A percentile compares a stretch with the other conserved stretches of the same genome.
Evolutionary conservation across 495 filamentous ascomycete species (phyloP).

Genomic region (Penicillium silybi): DNA sequence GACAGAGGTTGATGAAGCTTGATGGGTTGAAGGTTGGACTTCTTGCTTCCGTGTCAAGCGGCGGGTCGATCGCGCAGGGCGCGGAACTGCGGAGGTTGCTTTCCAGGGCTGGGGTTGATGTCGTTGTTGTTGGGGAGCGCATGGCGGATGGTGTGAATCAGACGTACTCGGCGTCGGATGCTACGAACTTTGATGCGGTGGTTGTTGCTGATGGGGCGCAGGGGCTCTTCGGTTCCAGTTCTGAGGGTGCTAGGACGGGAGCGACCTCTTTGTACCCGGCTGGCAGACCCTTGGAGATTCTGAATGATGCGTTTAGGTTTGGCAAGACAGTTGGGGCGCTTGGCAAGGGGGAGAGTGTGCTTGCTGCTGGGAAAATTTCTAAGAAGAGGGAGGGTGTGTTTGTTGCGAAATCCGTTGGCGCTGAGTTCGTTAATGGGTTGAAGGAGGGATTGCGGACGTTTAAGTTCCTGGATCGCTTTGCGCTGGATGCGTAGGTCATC

Average conservation of each 20-base stretch:
- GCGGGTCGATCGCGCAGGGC: conserved; percentile 44
- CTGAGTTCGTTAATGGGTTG: conserved; percentile 43
- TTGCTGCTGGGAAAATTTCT: conserved; percentile 41
- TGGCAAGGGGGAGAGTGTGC: conserved; percentile 42
- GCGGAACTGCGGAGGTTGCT: conserved; percentile 45
- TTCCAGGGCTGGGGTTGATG: conserved; percentile 44
- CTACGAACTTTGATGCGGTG: conserved; percentile 68
- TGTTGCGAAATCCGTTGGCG: conserved; percentile 20
- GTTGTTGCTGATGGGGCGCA: conserved; percentile 57
- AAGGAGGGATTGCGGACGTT: conserved; percentile 61
- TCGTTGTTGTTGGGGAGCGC: conserved; percentile 60
- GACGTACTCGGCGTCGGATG: conserved; percentile 69
- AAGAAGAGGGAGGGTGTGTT: conserved; percentile 50
- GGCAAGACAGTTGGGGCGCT: conserved; percentile 69
- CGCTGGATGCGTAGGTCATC: conserved; percentile 28
- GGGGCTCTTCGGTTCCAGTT: conserved; percentile 42
- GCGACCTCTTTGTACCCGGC: conserved; percentile 58
- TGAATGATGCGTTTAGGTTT: conserved; percentile 63
- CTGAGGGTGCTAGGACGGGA: conserved; percentile 18
- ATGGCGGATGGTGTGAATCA: conserved; percentile 55
- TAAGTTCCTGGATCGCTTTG: conserved; percentile 55
- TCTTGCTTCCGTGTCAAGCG: conserved; percentile 46
- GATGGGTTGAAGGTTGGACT: conserved; percentile 66
- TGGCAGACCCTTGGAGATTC: conserved; percentile 59
- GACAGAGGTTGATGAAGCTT: conserved; percentile 52